phyloP scores from a whole-genome alignment of 163 green algal genomes.

The Picocystis sp. region DNA sequence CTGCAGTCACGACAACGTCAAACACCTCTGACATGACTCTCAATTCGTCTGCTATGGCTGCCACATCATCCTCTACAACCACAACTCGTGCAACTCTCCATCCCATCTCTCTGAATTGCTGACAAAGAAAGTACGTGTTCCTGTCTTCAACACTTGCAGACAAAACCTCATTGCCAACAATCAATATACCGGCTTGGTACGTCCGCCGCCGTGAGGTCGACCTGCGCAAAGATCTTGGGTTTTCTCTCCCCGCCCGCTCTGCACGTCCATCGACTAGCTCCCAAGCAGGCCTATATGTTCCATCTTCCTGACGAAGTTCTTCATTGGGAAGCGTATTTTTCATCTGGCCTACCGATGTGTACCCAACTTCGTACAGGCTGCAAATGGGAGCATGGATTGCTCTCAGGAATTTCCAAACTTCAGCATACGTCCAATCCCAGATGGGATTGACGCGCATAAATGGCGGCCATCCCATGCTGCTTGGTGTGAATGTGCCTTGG shows the following conservation, averaged over 20 bases:
- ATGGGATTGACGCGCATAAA: conserved; percentile 98
- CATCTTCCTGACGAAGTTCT: conserved; percentile 42
- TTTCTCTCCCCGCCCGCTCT: conserved; percentile 41
- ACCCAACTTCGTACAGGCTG: conserved; percentile 67
- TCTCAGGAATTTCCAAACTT: conserved; percentile 23
- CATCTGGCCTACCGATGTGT: conserved; percentile 57
- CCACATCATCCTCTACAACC: conserved; percentile 43
- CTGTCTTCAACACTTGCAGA: conserved; percentile 46
- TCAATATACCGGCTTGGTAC: conserved; percentile 37
- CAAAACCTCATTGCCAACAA: conserved; percentile 67
- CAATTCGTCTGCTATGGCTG: conserved; percentile 38
- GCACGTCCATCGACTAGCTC: conserved; percentile 53
- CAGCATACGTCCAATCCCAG: conserved; percentile 76
- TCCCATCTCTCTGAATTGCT: conserved; percentile 39
- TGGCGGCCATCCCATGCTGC: conserved; percentile 62
- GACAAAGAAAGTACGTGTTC: conserved; percentile 52
- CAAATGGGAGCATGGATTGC: background rate
- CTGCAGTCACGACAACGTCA: conserved; percentile 20
- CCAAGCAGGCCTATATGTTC: conserved; percentile 56
- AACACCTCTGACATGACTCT: background rate
- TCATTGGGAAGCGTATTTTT: conserved; percentile 55
- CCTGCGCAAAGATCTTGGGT: background rate
- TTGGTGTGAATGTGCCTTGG: conserved; percentile 77
- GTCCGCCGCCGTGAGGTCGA: conserved; percentile 10
- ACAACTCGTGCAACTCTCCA: conserved; percentile 44